phyloP scores from a whole-genome alignment of 1,139 yeast species.

The Chernovozyma aurita region DNA sequence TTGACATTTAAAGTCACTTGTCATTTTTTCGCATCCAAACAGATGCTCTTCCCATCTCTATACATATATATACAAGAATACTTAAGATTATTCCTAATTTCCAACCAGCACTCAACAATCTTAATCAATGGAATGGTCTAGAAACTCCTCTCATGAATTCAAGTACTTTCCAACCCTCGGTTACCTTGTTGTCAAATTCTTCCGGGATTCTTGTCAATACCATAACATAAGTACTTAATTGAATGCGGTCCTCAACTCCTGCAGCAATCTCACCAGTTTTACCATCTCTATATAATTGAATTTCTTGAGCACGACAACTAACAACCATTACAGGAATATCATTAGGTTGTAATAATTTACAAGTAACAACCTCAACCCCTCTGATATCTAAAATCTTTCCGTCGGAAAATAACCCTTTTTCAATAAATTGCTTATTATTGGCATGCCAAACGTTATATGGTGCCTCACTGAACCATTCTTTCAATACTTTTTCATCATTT shows the following conservation, averaged over 20 bases:
- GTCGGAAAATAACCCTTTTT: slow-evolving; percentile 89
- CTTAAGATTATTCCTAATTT: too few relatives aligned
- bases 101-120: too few relatives aligned
- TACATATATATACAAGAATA: too few relatives aligned
- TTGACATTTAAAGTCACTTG: too few relatives aligned
- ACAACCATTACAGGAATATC: slow-evolving; percentile 91
- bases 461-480: slow-evolving; percentile 94
- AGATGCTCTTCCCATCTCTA: too few relatives aligned
- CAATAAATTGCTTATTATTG: slow-evolving; percentile 86
- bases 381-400: slow-evolving; percentile 91
- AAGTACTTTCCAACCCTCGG: slow-evolving; percentile 96
- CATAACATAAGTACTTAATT: slow-evolving; percentile 92
- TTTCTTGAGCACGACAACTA: slow-evolving; percentile 95
- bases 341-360: slow-evolving; percentile 85
- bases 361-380: slow-evolving; percentile 89
- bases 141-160: slow-evolving; percentile 96
- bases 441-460: slow-evolving; percentile 95
- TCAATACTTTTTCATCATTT: slow-evolving; percentile 80
- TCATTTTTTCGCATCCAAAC: too few relatives aligned
- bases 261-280: slow-evolving; percentile 95
- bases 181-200: slow-evolving; percentile 81
- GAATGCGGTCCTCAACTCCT: slow-evolving; percentile 91
- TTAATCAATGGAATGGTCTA: slow-evolving; percentile 71
- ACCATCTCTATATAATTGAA: slow-evolving; percentile 80
- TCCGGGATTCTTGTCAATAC: slow-evolving; percentile 92